Evolutionary conservation across 202 grass and related monocot genomes (phyloP), one percentile per base, ranked within the genome.

Genomic region (Hordeum pubiflorum): DNA sequence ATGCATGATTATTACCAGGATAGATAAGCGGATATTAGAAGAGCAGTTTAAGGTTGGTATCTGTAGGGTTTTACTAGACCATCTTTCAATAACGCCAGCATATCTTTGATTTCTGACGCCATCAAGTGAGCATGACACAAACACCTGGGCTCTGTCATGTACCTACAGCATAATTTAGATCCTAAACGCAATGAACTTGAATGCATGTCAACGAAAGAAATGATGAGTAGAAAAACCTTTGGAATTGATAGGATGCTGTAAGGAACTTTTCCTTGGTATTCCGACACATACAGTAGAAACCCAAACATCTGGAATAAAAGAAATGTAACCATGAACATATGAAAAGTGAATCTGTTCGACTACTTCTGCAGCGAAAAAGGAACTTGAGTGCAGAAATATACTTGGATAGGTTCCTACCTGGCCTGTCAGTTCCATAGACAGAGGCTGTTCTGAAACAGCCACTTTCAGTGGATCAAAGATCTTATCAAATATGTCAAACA

Each of bases 111-210:
- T 88, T 75, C 58, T 86, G 61, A 72, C 63, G 68, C 56, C 79
- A 70, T 80, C 90, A 79, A 17, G 10, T 59, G 86, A 86, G 75
- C 95, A 98, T 77, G 92, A 89, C 46, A 98, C 74, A 69, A 93
- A 98, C 75, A 98, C 95, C 77, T 95, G 95, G 69, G 88, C 90
- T 91, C 95, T 94, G 77, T 98, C 95, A 88, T 93, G 95, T 70
- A 98, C 90, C 92, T 98, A 80, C 76, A 87, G 65, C 48, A 84
- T 74, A 82, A 68, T 66, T 75, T 76, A 69, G 46, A 69, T 17
- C 26, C 83, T 87, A 62, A 61, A 75, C 84, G 38, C 14, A 60
- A 78, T 82, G 27, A 41, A 76, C 61, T 27, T 82, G 31, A 41
- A 74, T 69, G 58, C 59, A 80, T 55, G 54, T 17, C 21, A 59